Evolutionary conservation across 352 stramenopile genomes (phyloP), one percentile per base, ranked within the genome.

Genomic region (Pythium oligandrum): DNA sequence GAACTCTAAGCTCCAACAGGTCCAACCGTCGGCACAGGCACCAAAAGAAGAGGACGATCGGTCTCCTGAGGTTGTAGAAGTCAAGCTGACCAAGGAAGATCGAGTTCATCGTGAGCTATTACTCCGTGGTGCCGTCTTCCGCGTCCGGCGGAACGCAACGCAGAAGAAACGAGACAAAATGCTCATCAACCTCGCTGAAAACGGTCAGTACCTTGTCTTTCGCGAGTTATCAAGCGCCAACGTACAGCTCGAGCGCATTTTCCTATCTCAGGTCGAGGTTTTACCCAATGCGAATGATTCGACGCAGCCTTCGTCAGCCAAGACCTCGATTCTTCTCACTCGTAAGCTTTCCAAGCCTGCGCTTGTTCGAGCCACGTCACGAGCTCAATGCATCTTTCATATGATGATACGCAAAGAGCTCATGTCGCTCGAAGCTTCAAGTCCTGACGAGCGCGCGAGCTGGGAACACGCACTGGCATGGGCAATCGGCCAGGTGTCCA

Each of bases 161-260:
- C 53, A 62, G 1, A 71, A 64, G 7, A 63, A 61, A 33, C 50
- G 55, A 35, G 64, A 74, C 38, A 65, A 36, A 7, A 54, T 83
- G 32, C 52, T 57, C 35, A 53, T 81, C 32, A 71, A 64, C 6
- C 48, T 76, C 17, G 61, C 68, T 17, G 48, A 65, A 30, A 74
- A 54, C 44, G 62, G 63, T 12, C 62, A 71, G 31, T 80, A 80
- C 53, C 44, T 83, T 7, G 12, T 83, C 9, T 71, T 83, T 40
- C 68, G 63, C 3, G 64, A 70, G 9, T 44, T 75, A 48, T 42
- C 53, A 37, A 61, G 46, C 30, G 45, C 53, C 26, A 63, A 40
- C 10, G 61, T 48, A 46, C 51, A 7, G 9, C 48, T 78, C 39
- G 61, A 84, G 44, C 68, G 73, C 8, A 51, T 81, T 5, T 84